Conservation (phyloP, 495 filamentous ascomycete species). For the Hapsidospora chrysogenum region DNA sequence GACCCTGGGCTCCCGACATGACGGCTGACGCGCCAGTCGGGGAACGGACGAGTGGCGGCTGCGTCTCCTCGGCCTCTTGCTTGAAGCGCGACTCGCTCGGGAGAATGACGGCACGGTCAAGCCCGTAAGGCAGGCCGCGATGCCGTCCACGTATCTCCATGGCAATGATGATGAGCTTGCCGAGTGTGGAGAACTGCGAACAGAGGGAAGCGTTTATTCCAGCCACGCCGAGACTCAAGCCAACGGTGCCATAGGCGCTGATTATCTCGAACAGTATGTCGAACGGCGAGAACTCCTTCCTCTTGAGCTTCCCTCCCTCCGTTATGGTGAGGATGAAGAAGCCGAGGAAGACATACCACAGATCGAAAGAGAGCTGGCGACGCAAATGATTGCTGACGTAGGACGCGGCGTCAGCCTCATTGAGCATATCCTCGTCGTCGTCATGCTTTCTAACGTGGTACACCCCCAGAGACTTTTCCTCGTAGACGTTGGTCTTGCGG, state of each 20-base stretch:
- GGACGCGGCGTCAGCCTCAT: slow-evolving; percentile 37
- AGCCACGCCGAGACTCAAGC: slow-evolving; percentile 71
- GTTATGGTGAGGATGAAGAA: slow-evolving; percentile 70
- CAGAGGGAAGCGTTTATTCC: slow-evolving; percentile 60
- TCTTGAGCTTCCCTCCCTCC: slow-evolving; percentile 40
- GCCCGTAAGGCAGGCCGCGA: slow-evolving; percentile 77
- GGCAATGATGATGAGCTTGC: slow-evolving; percentile 83
- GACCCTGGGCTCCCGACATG: no score
- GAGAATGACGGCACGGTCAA: slow-evolving; percentile 79
- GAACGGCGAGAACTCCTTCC: slow-evolving; percentile 55
- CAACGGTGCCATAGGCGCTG: slow-evolving; percentile 88
- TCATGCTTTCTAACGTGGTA: slow-evolving; percentile 26
- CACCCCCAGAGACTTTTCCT: slow-evolving; percentile 78
- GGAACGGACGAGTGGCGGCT: slow-evolving; percentile 32
- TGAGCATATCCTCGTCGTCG: slow-evolving; percentile 26
- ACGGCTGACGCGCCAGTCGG: slow-evolving; percentile 32
- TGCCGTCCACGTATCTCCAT: slow-evolving; percentile 90
- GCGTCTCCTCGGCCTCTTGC: slow-evolving; percentile 42
- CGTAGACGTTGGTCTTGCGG: slow-evolving; percentile 81
- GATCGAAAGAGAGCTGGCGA: slow-evolving; percentile 60
- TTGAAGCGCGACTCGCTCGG: slow-evolving; percentile 59
- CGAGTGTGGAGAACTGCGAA: slow-evolving; percentile 57
- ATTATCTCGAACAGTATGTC: slow-evolving; percentile 78
- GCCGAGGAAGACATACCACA: slow-evolving; percentile 69
- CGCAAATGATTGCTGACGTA: slow-evolving; percentile 76